Base-by-base conservation (phyloP, 768 basidiomycete species). In the Pulveroboletus ravenelii region DNA sequence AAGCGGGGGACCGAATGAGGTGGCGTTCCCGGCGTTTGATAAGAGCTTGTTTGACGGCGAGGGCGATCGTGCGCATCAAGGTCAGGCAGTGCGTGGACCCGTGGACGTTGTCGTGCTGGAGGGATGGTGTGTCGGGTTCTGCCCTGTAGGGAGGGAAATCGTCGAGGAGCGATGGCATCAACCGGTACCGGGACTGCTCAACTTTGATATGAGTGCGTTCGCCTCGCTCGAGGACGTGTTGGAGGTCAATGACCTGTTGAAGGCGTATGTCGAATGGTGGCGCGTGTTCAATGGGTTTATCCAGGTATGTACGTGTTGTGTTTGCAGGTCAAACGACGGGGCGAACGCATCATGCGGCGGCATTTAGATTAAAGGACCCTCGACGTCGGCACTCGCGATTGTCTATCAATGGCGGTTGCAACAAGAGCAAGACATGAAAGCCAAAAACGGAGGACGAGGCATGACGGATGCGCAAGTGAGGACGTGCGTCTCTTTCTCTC, bases 61-160 rank as follows among this genome's bases (percentile, higher is more conserved):
- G 68, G 95, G 95, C 0, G 95, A 98, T 67, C 84, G 95, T 13
- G 61, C 81, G 2, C 69, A 74, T 0, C 69, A 73, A 34, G 44
- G 49, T 17, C 70, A 71, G 40, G 56, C 71, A 2, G 72, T 92
- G 6, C 31, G 71, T 54, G 62, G 74, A 62, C 77, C 77, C 0
- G 53, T 87, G 6, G 91, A 99, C 62, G 72, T 98, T 13, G 85
- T 98, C 44, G 77, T 99, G 43, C 72, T 99, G 43, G 96, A 99
- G 71, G 96, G 96, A 10, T 99, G 96, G 96, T 93, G 86, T 68
- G 81, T 89, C 20, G 94, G 95, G 0, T 97, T 96, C 64, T 75
- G 77, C 45, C 84, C 91, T 1, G 73, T 90, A 6, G 59, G 72
- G 0, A 41, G 56, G 15, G 67, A 72, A 10, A 78, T 80, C 52